phyloP scores from a whole-genome alignment of 164 flowering plant genomes.

The Macadamia integrifolia region DNA sequence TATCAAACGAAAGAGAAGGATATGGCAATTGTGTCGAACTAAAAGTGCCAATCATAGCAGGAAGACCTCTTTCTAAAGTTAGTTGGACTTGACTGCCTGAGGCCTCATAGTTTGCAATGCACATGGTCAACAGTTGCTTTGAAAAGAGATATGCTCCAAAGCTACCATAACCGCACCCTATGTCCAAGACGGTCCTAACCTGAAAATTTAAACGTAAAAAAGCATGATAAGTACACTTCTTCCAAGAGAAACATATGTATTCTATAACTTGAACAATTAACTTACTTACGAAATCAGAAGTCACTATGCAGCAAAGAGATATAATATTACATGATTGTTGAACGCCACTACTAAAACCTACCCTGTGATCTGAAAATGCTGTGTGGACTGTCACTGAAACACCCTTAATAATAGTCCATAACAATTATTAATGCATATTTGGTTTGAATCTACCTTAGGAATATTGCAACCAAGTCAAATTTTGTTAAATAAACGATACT shows the following conservation, averaged over 20 bases:
- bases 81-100: conserved; percentile 98
- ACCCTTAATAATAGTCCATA: not conserved
- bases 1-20: conserved; percentile 94
- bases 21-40: conserved; percentile 73
- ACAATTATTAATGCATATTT: not conserved
- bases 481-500: too few species aligned
- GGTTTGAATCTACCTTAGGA: not conserved
- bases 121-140: conserved; percentile 77
- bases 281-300: not conserved
- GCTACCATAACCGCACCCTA: conserved; percentile 98
- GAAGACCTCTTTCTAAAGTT: conserved; percentile 98
- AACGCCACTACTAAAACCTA: not conserved
- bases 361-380: not conserved
- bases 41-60: conserved; percentile 91
- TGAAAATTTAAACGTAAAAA: conserved; percentile 25
- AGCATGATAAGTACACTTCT: not conserved
- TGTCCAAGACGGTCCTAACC: conserved; percentile 91
- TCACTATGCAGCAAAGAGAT: not conserved
- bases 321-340: not conserved
- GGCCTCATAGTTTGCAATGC: conserved; percentile 84
- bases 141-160: conserved; percentile 97
- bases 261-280: not conserved
- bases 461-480: too few species aligned
- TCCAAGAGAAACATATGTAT: not conserved
- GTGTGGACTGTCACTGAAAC: not conserved